Evolutionary conservation across 2,329 filamentous ascomycete species (phyloP), one percentile per base, ranked within the genome.

Genomic region (Pseudogymnoascus sp.): DNA sequence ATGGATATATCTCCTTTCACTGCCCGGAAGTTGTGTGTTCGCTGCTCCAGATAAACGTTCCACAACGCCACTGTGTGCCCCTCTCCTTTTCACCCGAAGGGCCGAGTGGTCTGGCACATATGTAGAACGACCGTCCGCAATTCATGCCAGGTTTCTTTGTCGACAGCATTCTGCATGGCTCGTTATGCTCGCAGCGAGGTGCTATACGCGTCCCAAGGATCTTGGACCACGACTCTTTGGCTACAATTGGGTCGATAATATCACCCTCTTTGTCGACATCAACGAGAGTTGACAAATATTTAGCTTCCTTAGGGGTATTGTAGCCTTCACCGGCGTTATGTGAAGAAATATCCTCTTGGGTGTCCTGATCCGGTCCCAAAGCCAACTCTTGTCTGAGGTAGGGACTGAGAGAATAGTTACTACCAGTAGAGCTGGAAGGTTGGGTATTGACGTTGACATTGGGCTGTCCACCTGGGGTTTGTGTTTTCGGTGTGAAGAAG

Each of bases 81-180:
- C 80, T 88, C 75, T 96, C 93, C 73, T 95, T 95, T 68, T 88
- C 84, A 0, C 92, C 95, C 23, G 88, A 90, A 1, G 92, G 92
- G 0, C 92, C 93, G 1, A 97, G 77, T 3, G 95, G 95, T 41
- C 88, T 83, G 12, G 80, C 72, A 65, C 85, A 88, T 63, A 86
- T 83, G 72, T 83, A 88, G 70, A 88, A 88, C 0, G 83, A 84
- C 37, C 85, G 78, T 83, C 80, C 93, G 76, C 72, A 88, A 70
- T 97, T 99, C 66, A 90, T 78, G 1, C 95, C 95, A 0, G 91
- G 81, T 72, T 97, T 97, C 78, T 93, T 97, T 0, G 93, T 96
- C 16, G 87, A 83, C 60, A 93, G 78, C 67, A 82, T 90, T 66
- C 92, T 89, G 75, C 95, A 97, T 2, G 90, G 89, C 69, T 97